phyloP scores from a whole-genome alignment of 2,329 filamentous ascomycete species.

The Talaromyces piceae region DNA sequence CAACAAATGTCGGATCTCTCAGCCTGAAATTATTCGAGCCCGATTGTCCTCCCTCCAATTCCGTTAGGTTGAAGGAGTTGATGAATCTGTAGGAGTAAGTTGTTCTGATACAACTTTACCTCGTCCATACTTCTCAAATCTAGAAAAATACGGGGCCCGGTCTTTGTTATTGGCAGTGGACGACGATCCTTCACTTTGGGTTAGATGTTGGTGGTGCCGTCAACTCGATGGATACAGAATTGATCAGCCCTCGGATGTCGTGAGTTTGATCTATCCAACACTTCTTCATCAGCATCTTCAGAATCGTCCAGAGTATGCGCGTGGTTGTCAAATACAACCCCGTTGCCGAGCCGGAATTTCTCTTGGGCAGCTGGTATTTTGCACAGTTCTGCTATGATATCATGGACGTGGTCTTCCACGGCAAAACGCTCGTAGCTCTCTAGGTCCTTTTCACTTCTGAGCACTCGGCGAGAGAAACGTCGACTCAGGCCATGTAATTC shows the following conservation, averaged over 20 bases:
- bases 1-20: too few relatives aligned
- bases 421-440: conserved; percentile 16
- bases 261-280: not conserved
- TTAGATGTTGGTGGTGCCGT: too few relatives aligned
- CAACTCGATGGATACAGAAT: conserved; percentile 16
- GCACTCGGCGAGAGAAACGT: conserved; percentile 1
- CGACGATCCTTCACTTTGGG: too few relatives aligned
- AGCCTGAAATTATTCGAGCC: too few relatives aligned
- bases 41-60: too few relatives aligned
- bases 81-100: too few relatives aligned
- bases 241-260: conserved; percentile 13
- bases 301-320: conserved; percentile 13
- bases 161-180: too few relatives aligned
- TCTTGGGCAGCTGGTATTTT: conserved; percentile 16
- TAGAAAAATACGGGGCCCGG: too few relatives aligned
- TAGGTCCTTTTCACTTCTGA: conserved; percentile 1
- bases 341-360: conserved; percentile 16
- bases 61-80: too few relatives aligned
- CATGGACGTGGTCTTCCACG: conserved; percentile 14
- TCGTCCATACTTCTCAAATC: too few relatives aligned
- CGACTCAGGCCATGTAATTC: conserved; percentile 13
- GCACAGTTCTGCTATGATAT: conserved; percentile 14
- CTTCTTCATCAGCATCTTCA: not conserved
- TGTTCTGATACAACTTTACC: too few relatives aligned
- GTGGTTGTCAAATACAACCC: conserved; percentile 18